Base-by-base conservation (phyloP, 768 basidiomycete genomes). In the Mycena olivaceomarginata region DNA sequence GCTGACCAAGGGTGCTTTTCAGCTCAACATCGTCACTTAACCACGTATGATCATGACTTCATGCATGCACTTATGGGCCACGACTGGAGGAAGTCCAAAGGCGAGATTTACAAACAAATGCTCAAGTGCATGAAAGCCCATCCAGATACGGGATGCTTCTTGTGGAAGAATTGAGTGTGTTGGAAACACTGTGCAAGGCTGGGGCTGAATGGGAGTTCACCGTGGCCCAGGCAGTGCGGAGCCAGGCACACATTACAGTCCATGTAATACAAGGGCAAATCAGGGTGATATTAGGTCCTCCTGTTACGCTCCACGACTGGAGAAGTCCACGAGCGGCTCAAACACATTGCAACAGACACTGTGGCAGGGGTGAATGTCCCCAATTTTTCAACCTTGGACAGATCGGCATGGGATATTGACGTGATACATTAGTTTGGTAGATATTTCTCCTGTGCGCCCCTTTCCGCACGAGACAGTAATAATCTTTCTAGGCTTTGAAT, bases 61-160 rank as follows among this genome's bases (percentile, higher is more conserved):
- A 72, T 72, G 63, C 71, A 51, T 12, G 63, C 71, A 11, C 39
- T 57, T 56, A 12, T 72, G 15, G 13, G 65, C 41, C 40, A 57
- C 22, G 63, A 65, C 4, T 72, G 20, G 16, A 11, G 1, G 11
- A 45, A 41, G 22, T 10, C 1, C 22, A 53, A 57, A 65, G 3
- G 4, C 48, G 4, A 72, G 5, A 72, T 72, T 39, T 65, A 43
- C 39, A 4, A 12, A 7, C n/a, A 66, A 9, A 72, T 8, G 4
- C 11, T 72, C 41, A 13, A 57, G 31, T 72, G 64, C 53, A 53
- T 72, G 40, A 22, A 20, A 11, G n/a, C 48, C 40, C 41, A 65
- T 37, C 71, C 71, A 4, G 18, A 59, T n/a, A 63, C 71, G 5
- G 62, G 62, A 1, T 66, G n/a, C 18, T 57, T 65, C 60, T 66